Conservation (phyloP, 768 basidiomycete genomes). For the Boletellus ananiceps region DNA sequence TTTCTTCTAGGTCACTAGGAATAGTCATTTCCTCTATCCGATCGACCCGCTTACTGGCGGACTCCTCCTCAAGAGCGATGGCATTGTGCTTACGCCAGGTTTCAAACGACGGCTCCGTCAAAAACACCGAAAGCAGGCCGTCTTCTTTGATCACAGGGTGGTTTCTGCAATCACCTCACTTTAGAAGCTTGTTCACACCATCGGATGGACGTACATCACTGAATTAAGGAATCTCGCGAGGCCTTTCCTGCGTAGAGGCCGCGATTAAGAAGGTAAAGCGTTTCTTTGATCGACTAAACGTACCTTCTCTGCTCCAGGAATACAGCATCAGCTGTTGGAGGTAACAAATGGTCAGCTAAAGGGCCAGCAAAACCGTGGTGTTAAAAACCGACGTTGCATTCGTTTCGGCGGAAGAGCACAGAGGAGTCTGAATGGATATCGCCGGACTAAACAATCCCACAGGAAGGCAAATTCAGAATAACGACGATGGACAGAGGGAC, state of each 20-base stretch:
- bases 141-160: slow-evolving; percentile 92
- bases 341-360: slow-evolving; percentile 5
- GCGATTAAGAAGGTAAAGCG: background rate
- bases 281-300: slow-evolving; percentile 7
- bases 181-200: background rate
- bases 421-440: slow-evolving; percentile 93
- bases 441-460: slow-evolving; percentile 77
- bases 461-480: slow-evolving; percentile 94
- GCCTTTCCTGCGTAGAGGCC: slow-evolving; percentile 53
- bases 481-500: slow-evolving; percentile 68
- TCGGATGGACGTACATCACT: slow-evolving; percentile 52
- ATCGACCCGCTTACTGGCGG: slow-evolving; percentile 71
- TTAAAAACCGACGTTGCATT: slow-evolving; percentile 65
- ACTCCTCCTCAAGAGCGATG: slow-evolving; percentile 86
- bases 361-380: background rate
- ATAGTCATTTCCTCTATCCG: slow-evolving; percentile 87
- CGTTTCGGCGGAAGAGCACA: slow-evolving; percentile 88
- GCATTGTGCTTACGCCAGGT: slow-evolving; percentile 77
- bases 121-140: slow-evolving; percentile 73
- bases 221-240: slow-evolving; percentile 76
- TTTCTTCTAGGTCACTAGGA: slow-evolving; percentile 88
- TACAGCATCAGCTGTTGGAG: slow-evolving; percentile 65
- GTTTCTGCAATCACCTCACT: slow-evolving; percentile 48
- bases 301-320: slow-evolving; percentile 91
- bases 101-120: slow-evolving; percentile 82